Conservation (phyloP, 2,329 filamentous ascomycete species). For the Annulohypoxylon truncatum region DNA sequence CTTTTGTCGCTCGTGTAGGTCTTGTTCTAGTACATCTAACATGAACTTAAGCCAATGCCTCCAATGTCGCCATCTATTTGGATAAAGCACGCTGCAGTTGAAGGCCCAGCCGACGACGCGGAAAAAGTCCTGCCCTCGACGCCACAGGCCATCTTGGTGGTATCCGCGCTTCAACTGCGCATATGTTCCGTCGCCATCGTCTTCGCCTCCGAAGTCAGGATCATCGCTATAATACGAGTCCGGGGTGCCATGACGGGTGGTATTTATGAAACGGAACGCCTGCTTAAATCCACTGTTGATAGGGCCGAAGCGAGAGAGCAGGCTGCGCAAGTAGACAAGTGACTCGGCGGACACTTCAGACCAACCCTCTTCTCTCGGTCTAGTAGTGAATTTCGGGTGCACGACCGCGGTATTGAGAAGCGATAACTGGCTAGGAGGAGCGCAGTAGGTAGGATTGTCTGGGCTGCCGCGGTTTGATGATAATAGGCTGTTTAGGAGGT, state of each 20-base stretch:
- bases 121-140: conserved; percentile 88
- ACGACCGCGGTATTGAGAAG: conserved; percentile 84
- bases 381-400: conserved; percentile 82
- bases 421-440: conserved; percentile 78
- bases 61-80: conserved; percentile 84
- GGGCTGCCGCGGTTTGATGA: conserved; percentile 57
- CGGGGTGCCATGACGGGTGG: conserved; percentile 45
- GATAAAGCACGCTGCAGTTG: conserved; percentile 82
- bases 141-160: conserved; percentile 77
- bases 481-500: conserved; percentile 73
- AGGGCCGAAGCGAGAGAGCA: conserved; percentile 74
- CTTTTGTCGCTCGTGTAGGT: conserved; percentile 70
- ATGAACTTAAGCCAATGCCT: conserved; percentile 82
- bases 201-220: conserved; percentile 60
- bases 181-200: conserved; percentile 62
- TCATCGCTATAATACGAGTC: conserved; percentile 63
- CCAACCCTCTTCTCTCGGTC: conserved; percentile 70
- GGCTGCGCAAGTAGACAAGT: conserved; percentile 75
- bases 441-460: conserved; percentile 65
- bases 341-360: conserved; percentile 73
- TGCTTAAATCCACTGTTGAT: conserved; percentile 75
- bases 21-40: conserved; percentile 79
- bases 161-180: conserved; percentile 68
- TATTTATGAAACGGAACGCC: conserved; percentile 75
- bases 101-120: conserved; percentile 90